A percentile compares a stretch with the other conserved stretches of the same genome.
Conservation (phyloP, 129 eudicot genomes). For the Arctium minus region DNA sequence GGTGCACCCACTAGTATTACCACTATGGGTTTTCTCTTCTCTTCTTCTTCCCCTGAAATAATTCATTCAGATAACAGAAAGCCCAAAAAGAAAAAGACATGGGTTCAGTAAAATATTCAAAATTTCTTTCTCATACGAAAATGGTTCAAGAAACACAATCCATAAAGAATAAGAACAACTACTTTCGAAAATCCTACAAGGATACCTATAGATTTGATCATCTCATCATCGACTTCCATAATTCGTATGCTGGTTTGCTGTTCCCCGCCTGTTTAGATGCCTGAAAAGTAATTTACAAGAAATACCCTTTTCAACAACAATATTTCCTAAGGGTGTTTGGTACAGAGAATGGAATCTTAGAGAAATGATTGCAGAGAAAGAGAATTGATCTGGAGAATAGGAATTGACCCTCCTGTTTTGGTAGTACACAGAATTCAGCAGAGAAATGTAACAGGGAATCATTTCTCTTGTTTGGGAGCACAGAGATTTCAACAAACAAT, state of each 20-base stretch:
- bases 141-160: neutral
- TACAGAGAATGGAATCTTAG: too few species aligned
- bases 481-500: too few species aligned
- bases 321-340: neutral
- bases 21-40: conserved; percentile 45
- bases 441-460: too few species aligned
- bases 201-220: conserved; percentile 18
- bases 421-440: too few species aligned
- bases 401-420: too few species aligned
- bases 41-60: conserved; percentile 38
- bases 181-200: neutral
- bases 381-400: too few species aligned
- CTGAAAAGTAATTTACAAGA: neutral
- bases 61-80: neutral
- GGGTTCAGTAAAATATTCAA: neutral
- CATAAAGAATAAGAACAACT: neutral
- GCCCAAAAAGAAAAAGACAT: neutral
- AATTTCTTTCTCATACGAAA: neutral
- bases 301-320: neutral
- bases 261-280: neutral
- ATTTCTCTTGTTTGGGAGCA: too few species aligned
- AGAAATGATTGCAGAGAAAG: too few species aligned
- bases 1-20: conserved; percentile 82
- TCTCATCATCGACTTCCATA: conserved; percentile 30
- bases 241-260: neutral